phyloP scores from a whole-genome alignment of 2,329 filamentous ascomycete species.

The Paracoccidioides lutzii region DNA sequence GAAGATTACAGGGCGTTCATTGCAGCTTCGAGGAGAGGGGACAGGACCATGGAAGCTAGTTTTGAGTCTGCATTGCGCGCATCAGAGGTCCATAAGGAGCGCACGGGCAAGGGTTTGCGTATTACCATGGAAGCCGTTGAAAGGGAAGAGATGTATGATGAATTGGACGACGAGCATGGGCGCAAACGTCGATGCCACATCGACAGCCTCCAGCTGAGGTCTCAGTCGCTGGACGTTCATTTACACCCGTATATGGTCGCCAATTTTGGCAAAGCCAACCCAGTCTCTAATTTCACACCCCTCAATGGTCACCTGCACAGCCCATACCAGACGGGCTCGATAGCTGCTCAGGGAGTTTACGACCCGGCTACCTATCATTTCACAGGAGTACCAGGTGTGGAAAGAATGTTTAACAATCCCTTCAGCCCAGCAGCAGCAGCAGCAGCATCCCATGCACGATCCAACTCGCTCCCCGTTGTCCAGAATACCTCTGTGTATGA shows the following conservation, averaged over 20 bases:
- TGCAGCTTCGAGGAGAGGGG: constrained; percentile 73
- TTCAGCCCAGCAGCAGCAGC: no score
- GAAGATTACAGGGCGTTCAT: constrained; percentile 63
- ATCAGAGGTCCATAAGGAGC: constrained; percentile 79
- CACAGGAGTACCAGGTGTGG: not conserved
- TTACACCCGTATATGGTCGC: not conserved
- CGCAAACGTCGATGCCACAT: constrained; percentile 26
- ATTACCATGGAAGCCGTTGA: constrained; percentile 78
- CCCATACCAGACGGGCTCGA: not conserved
- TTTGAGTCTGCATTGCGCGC: constrained; percentile 77
- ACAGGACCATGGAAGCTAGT: constrained; percentile 75
- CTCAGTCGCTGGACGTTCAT: not conserved
- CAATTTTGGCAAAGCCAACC: not conserved
- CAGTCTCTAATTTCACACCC: not conserved
- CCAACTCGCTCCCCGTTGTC: not conserved
- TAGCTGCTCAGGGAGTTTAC: not conserved
- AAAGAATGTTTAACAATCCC: not conserved
- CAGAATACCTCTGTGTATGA: not conserved
- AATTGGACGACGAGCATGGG: constrained; percentile 63
- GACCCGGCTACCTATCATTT: not conserved
- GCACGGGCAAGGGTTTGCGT: constrained; percentile 68
- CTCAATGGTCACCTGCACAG: not conserved
- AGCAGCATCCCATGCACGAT: not conserved
- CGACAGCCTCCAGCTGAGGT: constrained; percentile 21
- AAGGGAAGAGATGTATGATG: constrained; percentile 93